These are phyloP conservation scores for Chlamydomonas applanata DNA, from an alignment of 139 green algal species.

Conservation along the genomic window DNA sequence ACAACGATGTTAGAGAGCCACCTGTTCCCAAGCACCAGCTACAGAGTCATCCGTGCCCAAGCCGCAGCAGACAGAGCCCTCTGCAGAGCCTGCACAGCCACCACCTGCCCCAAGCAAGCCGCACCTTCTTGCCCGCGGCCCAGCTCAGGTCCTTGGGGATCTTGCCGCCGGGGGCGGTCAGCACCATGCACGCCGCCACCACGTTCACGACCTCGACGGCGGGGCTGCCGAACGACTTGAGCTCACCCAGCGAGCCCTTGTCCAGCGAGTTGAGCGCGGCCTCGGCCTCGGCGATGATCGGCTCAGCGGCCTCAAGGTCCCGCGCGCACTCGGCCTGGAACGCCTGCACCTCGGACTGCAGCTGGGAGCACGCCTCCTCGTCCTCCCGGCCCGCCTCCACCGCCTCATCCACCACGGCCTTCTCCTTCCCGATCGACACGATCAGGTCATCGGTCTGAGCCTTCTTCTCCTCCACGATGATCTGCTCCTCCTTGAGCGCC, in stretches of 20 bases:
- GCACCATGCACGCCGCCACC: slow-evolving; percentile 80
- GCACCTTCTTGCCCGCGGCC: slow-evolving; percentile 52
- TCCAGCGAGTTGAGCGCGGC: slow-evolving; percentile 88
- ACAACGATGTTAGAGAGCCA: too few species aligned
- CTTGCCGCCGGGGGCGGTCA: slow-evolving; percentile 77
- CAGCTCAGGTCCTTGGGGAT: slow-evolving; percentile 87
- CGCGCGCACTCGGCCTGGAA: slow-evolving; percentile 83
- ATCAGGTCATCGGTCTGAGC: slow-evolving; percentile 84
- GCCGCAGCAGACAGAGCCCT: too few species aligned
- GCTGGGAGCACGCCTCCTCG: slow-evolving; percentile 57
- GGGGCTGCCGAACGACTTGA: slow-evolving; percentile 89
- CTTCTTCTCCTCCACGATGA: slow-evolving; percentile 92
- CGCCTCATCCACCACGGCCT: slow-evolving; percentile 84
- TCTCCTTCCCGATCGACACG: slow-evolving; percentile 85
- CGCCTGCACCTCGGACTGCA: slow-evolving; percentile 64
- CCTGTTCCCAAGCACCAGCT: too few species aligned
- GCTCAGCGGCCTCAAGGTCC: slow-evolving; percentile 78
- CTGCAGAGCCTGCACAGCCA: too few species aligned
- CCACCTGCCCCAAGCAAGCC: too few species aligned
- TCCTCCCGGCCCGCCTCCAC: slow-evolving; percentile 60
- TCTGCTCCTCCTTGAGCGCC: slow-evolving; percentile 77
- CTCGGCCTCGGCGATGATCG: slow-evolving; percentile 83
- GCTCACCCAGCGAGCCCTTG: slow-evolving; percentile 83
- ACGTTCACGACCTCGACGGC: slow-evolving; percentile 80
- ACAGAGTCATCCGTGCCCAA: too few species aligned